Evolutionary conservation across 371 early-diverging fungal genomes (phyloP), one percentile per base, ranked within the genome.

Genomic region (Rhizomucor miehei): DNA sequence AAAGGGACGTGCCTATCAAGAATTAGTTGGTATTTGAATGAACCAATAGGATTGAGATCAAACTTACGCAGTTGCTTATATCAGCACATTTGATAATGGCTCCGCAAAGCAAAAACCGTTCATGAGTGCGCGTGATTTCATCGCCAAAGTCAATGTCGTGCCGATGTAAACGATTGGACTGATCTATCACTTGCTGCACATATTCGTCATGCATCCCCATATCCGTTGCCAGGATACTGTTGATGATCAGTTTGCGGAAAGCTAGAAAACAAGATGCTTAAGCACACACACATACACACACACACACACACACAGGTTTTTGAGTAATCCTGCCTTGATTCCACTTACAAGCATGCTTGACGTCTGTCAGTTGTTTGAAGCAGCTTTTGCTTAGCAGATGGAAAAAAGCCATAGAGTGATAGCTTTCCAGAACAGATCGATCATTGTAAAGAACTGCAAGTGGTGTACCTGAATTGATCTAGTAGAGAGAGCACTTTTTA

Each of bases 361-460:
- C 39, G 21, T 80, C 80, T 23, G 79, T 79, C 52, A 78, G 65
- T 19, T 73, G 63, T 52, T 75, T 66, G 56, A 85, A 86, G 11
- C 84, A 81, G 52, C 80, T 73, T 65, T 71, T 52, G 54, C 77
- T 67, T 66, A 98, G 77, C 10, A 97, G 66, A 61, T 87, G 82
- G 69, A 92, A 93, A 43, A 94, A 86, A 5, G 90, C 80, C 69
- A 91, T 87, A 3, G 90, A 84, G 65, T 98, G 98, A 69, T 91
- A 94, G 67, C 91, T 94, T 73, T 98, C 98, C 14, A 98, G 77
- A 5, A 95, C 92, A 0, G 94, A 89, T 54, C 86, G 83, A 75
- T 95, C 95, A 68, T 95, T 94, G 79, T 96, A 97, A 6, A 95
- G 66, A 48, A 91, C 75, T 8, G 98, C 97, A 46, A 91, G 70